Evolutionary conservation across 2,329 filamentous ascomycete species (phyloP), one percentile per base, ranked within the genome.

Genomic region (Fusarium pilosicola): DNA sequence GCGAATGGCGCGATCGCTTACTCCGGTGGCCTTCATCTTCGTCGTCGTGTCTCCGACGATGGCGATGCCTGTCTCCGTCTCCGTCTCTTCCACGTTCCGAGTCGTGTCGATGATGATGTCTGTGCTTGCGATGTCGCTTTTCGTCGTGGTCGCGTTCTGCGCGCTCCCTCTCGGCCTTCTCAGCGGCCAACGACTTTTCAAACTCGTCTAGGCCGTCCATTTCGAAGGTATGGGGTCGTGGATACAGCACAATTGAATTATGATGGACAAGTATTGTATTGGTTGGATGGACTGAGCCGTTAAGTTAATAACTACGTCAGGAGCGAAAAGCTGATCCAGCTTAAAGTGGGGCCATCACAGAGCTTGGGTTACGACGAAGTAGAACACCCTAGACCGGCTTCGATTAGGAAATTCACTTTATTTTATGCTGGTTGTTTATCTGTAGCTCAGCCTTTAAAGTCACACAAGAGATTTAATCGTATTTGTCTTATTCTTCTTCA

Each of bases 141-240:
- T 84, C 83, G 34, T 86, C 86, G 49, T 85, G 46, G 24, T 42
- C 83, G 44, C 84, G 82, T 68, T 87, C 87, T 44, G 80, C 80
- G 11, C 83, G 83, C 48, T 89, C 86, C 62, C 88, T 85, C 52
- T 85, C 83, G 1, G 84, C 84, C 78, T 90, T 92, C 73, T 89
- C 91, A 49, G 91, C 88, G 3, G 91, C 92, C 18, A 97, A 86
- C 32, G 91, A 86, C 80, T 92, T 93, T 81, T 97, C 94, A 68
- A 97, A 97, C 65, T 95, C 93, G 55, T 88, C 88, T 15, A 89
- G 83, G n/a, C 87, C 84, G 72, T 88, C 86, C 87, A 88, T 89
- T 12, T 20, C 20, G n/a, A n/a, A 5, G 26, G 7, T 20, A 32
- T n/a, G 14, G 7, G 3, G 2, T 14, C 5, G 36, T 14, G 1